Evolutionary conservation across 192 early-diverging fungal genomes (phyloP), one percentile per base, ranked within the genome.

Genomic region (Coemansia reversa): DNA sequence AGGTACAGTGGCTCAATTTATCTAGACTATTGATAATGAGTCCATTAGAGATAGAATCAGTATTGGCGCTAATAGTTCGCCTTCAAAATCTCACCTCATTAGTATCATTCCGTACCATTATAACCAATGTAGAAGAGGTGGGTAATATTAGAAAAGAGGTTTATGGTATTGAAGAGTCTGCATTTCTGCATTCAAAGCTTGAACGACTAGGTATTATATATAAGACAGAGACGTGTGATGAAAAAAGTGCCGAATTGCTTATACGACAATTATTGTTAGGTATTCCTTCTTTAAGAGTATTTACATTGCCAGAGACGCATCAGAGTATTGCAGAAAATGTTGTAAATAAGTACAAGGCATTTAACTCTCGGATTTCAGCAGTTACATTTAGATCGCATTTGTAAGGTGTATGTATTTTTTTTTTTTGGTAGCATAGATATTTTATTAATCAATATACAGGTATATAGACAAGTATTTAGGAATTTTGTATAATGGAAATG

Each of bases 21-120:
- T 25, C 24, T 24, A 25, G 52, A 29, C 18, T 54, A 25, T 7
- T 54, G 52, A 24, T 54, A 24, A 54, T 54, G 52, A 54, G 52
- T 27, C 51, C 20, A 52, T 20, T 52, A 12, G 39, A 45, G 9
- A 45, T 45, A 11, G 39, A 45, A 45, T 45, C 39, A 16, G 39
- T 45, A 14, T 16, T 45, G 39, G 39, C 39, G 14, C 39, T 45
- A 11, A 45, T 45, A 16, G 39, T 5, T 16, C 39, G 39, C 0
- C 39, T 45, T 45, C 39, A 45, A 16, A 45, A 45, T 14, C 39
- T 45, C 12, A 45, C 14, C 39, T 45, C 39, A 3, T 16, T 45
- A 3, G 39, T 45, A 3, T 45, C 39, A 45, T 45, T 45, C 39
- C 39, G 39, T 14, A 45, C 39, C 39, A 16, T 45, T 16, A 45